Evolutionary conservation across 116 monocot species (phyloP).

Genomic region (Dioscorea cayenensis): DNA sequence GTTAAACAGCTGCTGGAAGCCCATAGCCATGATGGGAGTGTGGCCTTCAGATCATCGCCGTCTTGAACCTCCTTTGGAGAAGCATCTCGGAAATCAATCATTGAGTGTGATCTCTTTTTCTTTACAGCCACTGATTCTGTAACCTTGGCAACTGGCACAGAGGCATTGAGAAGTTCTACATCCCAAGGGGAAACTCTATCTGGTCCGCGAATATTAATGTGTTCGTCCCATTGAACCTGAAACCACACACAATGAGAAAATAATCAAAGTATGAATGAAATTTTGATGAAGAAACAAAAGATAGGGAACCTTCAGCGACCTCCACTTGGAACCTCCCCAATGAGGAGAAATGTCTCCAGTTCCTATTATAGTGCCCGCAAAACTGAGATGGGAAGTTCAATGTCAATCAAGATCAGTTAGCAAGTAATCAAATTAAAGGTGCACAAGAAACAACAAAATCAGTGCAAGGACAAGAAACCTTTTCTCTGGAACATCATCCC

Average conservation of each 20-base stretch:
- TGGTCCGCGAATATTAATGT: constrained; percentile 39
- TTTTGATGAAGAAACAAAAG: not conserved
- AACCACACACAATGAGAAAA: not conserved
- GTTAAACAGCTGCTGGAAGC: not conserved
- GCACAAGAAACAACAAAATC: no score
- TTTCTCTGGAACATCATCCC: constrained; percentile 61
- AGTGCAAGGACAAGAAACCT: constrained; percentile 8
- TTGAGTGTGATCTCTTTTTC: constrained; percentile 42
- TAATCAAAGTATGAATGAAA: not conserved
- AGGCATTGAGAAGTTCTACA: constrained; percentile 37
- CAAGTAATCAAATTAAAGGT: no score
- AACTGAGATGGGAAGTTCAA: constrained; percentile 12
- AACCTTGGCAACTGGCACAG: constrained; percentile 3
- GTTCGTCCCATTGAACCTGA: constrained; percentile 90
- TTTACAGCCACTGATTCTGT: constrained; percentile 26
- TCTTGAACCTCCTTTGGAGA: constrained; percentile 34
- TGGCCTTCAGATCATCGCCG: constrained; percentile 15
- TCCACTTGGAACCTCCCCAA: constrained; percentile 58
- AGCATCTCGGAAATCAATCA: constrained; percentile 19
- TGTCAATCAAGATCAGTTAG: not conserved
- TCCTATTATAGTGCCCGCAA: constrained; percentile 54
- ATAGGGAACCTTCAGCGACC: constrained; percentile 41
- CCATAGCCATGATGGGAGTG: not conserved
- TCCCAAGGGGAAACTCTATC: constrained; percentile 92
- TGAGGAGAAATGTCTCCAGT: constrained; percentile 45